Evolutionary conservation across 23 red algal genomes (phyloP), one percentile per base, ranked within the genome.

Genomic region (Pyropia haitanensis): DNA sequence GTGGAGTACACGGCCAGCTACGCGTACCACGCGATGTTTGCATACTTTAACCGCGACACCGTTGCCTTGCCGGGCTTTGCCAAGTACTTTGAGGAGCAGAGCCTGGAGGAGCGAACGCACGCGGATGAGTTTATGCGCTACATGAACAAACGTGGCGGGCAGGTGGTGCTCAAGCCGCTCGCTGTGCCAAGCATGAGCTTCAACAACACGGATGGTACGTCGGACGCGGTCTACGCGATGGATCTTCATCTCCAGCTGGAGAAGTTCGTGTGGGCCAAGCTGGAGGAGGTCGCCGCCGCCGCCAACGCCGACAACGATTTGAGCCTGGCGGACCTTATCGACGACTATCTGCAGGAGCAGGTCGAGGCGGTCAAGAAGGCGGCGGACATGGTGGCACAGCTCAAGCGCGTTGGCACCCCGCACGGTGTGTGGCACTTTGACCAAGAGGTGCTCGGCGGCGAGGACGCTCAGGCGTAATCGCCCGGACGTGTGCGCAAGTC

Each of bases 341-440:
- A 97, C 33, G 73, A 81, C 23, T 90, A 79, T 30, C 56, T 97
- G 15, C 10, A 44, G 25, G 64, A 90, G 64, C 93, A 97, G 72
- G 58, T 89, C 56, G 73, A 77, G 8, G 71, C 93, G 24, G 80
- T 97, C 49, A 97, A 97, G 75, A 68, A 58, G 32, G 78, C 84
- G 1, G 85, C 93, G 19, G 93, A 97, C 54, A 91, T 80, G 33
- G 85, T 97, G 19, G 79, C 93, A 14, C 93, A 97, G 64, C 63
- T 97, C 3, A 82, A 83, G 58, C 66, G 93, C 29, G 85, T 97
- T 14, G 93, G 80, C 51, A 97, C 93, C 14, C 73, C 79, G 18
- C 93, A 97, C 60, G 93, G 93, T 26, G 68, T 97, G 2, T 97
- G 86, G 32, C 85, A 97, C 80, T 78, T 97, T 68, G 93, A 97